Evolutionary conservation across 192 early-diverging fungal species (phyloP).

Genomic region (Linnemannia schmuckeri): DNA sequence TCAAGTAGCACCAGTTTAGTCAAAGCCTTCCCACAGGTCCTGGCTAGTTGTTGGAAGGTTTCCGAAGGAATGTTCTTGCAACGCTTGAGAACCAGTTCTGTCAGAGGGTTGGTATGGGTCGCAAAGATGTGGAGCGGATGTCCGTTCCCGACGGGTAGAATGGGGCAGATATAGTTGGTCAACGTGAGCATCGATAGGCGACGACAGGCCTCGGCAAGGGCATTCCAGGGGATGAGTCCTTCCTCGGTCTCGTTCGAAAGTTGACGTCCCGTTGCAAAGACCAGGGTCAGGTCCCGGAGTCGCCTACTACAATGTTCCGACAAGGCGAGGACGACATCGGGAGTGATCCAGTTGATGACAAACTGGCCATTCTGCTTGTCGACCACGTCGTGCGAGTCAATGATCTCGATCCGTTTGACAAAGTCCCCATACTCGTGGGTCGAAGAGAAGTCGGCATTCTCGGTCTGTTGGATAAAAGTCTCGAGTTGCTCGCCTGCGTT

Average conservation of each 20-base stretch:
- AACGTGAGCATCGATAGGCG: constrained; percentile 46
- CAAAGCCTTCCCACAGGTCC: constrained; percentile 52
- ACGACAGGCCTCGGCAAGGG: constrained; percentile 53
- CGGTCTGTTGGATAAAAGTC: constrained; percentile 44
- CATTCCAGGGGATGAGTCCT: constrained; percentile 50
- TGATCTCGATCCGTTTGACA: constrained; percentile 55
- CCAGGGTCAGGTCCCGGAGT: constrained; percentile 42
- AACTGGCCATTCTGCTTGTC: constrained; percentile 56
- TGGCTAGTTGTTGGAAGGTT: constrained; percentile 41
- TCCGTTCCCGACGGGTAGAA: constrained; percentile 31
- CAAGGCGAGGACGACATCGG: constrained; percentile 50
- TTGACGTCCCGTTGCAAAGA: constrained; percentile 54
- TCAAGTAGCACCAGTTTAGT: constrained; percentile 52
- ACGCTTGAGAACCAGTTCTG: constrained; percentile 52
- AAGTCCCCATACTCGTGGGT: constrained; percentile 57
- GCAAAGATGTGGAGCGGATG: constrained; percentile 56
- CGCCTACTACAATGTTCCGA: constrained; percentile 54
- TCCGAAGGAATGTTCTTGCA: constrained; percentile 53
- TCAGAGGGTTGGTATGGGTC: constrained; percentile 41
- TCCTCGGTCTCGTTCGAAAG: constrained; percentile 47
- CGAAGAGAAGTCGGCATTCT: constrained; percentile 55
- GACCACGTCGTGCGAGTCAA: constrained; percentile 55
- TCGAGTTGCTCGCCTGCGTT: constrained; percentile 52
- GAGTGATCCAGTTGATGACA: constrained; percentile 57
- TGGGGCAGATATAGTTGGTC: constrained; percentile 50